Base-by-base conservation (phyloP, 2,329 filamentous ascomycete species). In the Monilinia aucupariae region DNA sequence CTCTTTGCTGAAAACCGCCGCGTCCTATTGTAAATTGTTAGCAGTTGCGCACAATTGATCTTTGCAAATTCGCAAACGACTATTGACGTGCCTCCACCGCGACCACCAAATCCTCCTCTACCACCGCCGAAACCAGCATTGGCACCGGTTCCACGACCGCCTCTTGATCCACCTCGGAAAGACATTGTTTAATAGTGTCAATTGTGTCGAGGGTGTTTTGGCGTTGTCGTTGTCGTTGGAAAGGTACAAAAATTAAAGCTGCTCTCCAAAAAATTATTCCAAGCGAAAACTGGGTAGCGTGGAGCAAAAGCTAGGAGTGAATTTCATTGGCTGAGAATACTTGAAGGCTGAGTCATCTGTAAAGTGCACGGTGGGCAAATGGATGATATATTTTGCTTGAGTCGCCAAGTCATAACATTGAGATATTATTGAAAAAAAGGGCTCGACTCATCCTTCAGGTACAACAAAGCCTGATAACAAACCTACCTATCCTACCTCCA, bases 1-100 rank as follows among this genome's bases (percentile, higher is more conserved):
- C 83, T 67, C 77, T 74, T 67, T 84, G 81, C 67, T 84, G 81
- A 74, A 82, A 86, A 64, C 84, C 84, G 74, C 84, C 84, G 67
- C 85, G 83, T 66, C 83, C 83, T 83, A 74, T 73, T 72, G 67
- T 64, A 30, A 49, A 64, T 65, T 51, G 61, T 71, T 54, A 70
- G 62, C 64, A 59, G 48, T 61, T 51, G 47, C 53, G 55, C 48
- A 62, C 53, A 63, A 54, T 52, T 32, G n/a, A 61, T 54, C 59
- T 49, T 54, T 39, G 20, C n/a, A 47, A 51, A 63, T 56, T 22
- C 39, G 63, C 61, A 55, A 65, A 63, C 17, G 66, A 70, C 69
- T 73, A 20, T 75, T 76, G 75, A 66, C 52, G n/a, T 55, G 65
- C 64, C 51, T 68, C 71, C 71, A 72, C 75, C 77, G 74, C 80